Percentiles rank a stretch among this genome's conserved stretches.
Evolutionary conservation across 2,329 filamentous ascomycete genomes (phyloP).

Genomic region (Aspergillus sergii): DNA sequence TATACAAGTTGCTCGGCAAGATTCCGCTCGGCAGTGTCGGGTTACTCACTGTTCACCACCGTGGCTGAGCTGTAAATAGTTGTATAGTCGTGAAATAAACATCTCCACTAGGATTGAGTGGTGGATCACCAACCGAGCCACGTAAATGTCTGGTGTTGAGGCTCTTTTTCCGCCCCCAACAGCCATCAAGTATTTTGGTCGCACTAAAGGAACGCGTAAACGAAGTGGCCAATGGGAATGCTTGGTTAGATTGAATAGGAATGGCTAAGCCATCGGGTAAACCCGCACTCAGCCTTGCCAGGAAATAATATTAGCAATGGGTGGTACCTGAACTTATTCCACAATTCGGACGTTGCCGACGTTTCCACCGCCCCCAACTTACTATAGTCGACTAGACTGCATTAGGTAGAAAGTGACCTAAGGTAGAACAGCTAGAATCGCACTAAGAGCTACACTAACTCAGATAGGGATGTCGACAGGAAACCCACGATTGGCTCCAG

Average conservation of each 20-base stretch:
- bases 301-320: neutral
- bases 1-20: neutral
- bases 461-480: neutral
- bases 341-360: neutral
- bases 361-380: neutral
- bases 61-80: neutral
- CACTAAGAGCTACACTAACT: neutral
- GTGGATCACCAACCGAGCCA: too few relatives aligned
- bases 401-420: too few relatives aligned
- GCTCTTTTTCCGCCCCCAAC: neutral
- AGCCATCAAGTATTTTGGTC: neutral
- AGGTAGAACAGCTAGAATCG: neutral
- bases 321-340: neutral
- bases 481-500: too few relatives aligned
- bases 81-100: neutral
- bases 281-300: neutral
- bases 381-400: too few relatives aligned
- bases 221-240: neutral
- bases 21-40: neutral
- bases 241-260: neutral
- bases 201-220: neutral
- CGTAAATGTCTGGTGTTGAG: neutral
- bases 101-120: neutral
- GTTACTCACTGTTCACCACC: too few relatives aligned
- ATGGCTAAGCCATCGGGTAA: too few relatives aligned